Evolutionary conservation across 2,329 filamentous ascomycete species (phyloP).

Genomic region (Botrytis tulipae): DNA sequence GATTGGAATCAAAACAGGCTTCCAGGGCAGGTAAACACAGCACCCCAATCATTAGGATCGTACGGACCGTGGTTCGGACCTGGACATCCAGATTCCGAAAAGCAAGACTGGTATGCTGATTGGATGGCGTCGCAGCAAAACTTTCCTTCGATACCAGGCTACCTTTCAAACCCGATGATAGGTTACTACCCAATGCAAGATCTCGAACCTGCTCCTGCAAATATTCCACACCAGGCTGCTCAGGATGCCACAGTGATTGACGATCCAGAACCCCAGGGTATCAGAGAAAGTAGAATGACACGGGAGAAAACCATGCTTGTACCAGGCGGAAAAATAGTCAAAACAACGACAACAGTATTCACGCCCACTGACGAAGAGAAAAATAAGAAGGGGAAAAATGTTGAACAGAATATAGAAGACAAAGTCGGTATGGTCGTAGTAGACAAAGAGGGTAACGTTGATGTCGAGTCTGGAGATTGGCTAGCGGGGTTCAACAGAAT

Average conservation of each 20-base stretch:
- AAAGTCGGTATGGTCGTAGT: conserved; percentile 16
- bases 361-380: conserved; percentile 5
- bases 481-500: conserved; percentile 12
- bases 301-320: conserved; percentile 17
- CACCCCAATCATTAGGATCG: neutral
- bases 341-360: conserved; percentile 10
- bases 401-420: neutral
- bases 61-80: neutral
- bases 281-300: conserved; percentile 20
- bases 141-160: neutral
- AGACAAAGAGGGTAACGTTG: conserved; percentile 19
- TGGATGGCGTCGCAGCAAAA: conserved; percentile 5
- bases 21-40: neutral
- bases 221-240: neutral
- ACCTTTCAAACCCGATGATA: neutral
- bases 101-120: neutral
- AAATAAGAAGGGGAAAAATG: neutral
- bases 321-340: conserved; percentile 9
- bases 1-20: neutral
- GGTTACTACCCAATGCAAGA: neutral
- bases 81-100: neutral
- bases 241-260: neutral
- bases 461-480: conserved; percentile 17
- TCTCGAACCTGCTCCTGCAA: neutral
- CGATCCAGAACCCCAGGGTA: neutral